phyloP scores from a whole-genome alignment of 306 rosid species.

The Purshia tridentata region DNA sequence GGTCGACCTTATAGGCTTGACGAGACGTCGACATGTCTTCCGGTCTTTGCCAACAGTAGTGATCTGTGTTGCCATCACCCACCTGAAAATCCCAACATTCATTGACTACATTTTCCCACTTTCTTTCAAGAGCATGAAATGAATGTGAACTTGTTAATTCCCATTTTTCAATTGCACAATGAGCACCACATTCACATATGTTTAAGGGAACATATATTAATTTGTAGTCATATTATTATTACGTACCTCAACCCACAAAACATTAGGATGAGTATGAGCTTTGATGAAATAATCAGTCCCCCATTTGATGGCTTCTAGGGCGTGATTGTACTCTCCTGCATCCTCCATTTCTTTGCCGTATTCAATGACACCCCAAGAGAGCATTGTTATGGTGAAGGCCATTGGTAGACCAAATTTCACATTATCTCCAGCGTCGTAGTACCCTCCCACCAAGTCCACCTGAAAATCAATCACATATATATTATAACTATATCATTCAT shows the following conservation, averaged over 20 bases:
- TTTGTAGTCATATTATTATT: background rate
- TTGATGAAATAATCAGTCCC: slow-evolving; percentile 89
- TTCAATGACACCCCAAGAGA: slow-evolving; percentile 77
- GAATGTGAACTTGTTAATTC: no score
- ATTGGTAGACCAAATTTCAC: slow-evolving; percentile 85
- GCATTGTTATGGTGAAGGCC: slow-evolving; percentile 82
- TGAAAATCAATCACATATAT: slow-evolving; percentile 8
- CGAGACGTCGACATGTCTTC: slow-evolving; percentile 89
- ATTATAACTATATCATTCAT: background rate
- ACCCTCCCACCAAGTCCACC: slow-evolving; percentile 94
- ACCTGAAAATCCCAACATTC: no score
- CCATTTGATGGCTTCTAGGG: slow-evolving; percentile 87
- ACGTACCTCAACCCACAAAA: slow-evolving; percentile 70
- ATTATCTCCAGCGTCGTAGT: slow-evolving; percentile 90
- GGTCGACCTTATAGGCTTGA: slow-evolving; percentile 61
- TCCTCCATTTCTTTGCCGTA: slow-evolving; percentile 41
- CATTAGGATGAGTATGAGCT: slow-evolving; percentile 72
- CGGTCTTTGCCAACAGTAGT: slow-evolving; percentile 93
- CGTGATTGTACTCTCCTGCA: slow-evolving; percentile 67
- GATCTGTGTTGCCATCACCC: slow-evolving; percentile 81
- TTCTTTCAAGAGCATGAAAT: no score
- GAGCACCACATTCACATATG: no score
- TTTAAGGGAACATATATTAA: no score
- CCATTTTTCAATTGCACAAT: no score
- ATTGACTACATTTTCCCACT: no score